These are phyloP conservation scores for Hypoxylon sp. DNA, from an alignment of 2,329 filamentous ascomycete species.

Conservation along the genomic window DNA sequence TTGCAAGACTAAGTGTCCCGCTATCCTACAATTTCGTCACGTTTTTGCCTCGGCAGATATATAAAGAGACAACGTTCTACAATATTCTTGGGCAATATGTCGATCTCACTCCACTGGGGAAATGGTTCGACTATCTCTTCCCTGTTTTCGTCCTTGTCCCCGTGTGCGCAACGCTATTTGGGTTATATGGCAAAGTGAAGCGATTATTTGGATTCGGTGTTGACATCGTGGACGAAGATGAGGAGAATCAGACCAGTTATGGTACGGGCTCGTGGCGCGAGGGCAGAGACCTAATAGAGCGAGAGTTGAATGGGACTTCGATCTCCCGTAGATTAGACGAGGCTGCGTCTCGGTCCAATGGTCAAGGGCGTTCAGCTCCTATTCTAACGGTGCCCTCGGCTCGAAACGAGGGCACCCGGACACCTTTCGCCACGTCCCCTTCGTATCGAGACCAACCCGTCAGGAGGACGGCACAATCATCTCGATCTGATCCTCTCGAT, in stretches of 20 bases:
- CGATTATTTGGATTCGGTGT: slow-evolving; percentile 82
- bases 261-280: slow-evolving; percentile 92
- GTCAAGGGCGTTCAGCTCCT: slow-evolving; percentile 58
- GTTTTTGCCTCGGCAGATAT: slow-evolving; percentile 81
- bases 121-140: slow-evolving; percentile 89
- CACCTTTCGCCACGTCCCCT: slow-evolving; percentile 62
- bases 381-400: slow-evolving; percentile 64
- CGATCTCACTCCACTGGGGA: slow-evolving; percentile 84
- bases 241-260: slow-evolving; percentile 74
- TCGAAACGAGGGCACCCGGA: slow-evolving; percentile 57
- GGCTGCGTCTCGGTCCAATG: slow-evolving; percentile 56
- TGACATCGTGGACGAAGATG: slow-evolving; percentile 81
- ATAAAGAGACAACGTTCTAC: slow-evolving; percentile 86
- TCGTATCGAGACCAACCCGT: slow-evolving; percentile 53
- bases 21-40: slow-evolving; percentile 97
- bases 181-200: slow-evolving; percentile 86
- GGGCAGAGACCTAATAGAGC: slow-evolving; percentile 89
- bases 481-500: slow-evolving; percentile 60
- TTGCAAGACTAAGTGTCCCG: slow-evolving; percentile 92
- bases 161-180: slow-evolving; percentile 87
- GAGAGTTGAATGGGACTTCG: slow-evolving; percentile 79
- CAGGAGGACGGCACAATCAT: slow-evolving; percentile 54
- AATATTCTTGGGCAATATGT: slow-evolving; percentile 86
- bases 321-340: slow-evolving; percentile 66
- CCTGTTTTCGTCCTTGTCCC: slow-evolving; percentile 90